Conservation (phyloP, 345 rosid genomes). For the Stellera chamaejasme region DNA sequence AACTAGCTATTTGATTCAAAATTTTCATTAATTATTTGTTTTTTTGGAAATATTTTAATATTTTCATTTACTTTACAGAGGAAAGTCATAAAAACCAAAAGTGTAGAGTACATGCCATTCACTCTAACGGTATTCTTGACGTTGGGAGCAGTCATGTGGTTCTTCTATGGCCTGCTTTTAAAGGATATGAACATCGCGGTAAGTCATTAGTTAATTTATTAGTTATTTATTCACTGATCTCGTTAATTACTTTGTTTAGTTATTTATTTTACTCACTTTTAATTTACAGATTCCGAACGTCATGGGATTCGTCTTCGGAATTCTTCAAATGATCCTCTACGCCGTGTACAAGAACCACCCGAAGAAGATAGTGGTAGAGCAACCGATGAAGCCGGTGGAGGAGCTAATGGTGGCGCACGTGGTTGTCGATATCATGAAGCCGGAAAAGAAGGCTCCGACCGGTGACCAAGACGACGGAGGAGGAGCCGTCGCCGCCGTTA, state of each 20-base stretch:
- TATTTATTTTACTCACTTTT: no score
- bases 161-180: conserved; percentile 64
- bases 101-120: conserved; percentile 84
- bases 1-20: neutral
- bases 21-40: neutral
- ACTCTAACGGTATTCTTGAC: conserved; percentile 71
- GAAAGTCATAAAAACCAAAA: conserved; percentile 72
- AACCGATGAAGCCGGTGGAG: conserved; percentile 20
- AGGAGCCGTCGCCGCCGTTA: no score
- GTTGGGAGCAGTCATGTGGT: conserved; percentile 81
- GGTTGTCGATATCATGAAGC: conserved; percentile 36
- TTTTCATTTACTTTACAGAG: conserved; percentile 30
- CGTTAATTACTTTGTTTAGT: no score
- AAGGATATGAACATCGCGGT: conserved; percentile 68
- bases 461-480: no score
- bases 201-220: conserved; percentile 12
- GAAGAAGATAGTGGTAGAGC: conserved; percentile 23
- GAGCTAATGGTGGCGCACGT: conserved; percentile 29
- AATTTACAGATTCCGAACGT: conserved; percentile 54
- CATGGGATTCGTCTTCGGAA: conserved; percentile 58
- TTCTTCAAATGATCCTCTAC: conserved; percentile 61
- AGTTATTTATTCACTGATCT: no score
- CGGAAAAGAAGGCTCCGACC: conserved; percentile 5
- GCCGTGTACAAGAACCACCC: conserved; percentile 40
- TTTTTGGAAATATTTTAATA: neutral